phyloP scores from a whole-genome alignment of 2,329 filamentous ascomycete species.

The Botrytis deweyae region DNA sequence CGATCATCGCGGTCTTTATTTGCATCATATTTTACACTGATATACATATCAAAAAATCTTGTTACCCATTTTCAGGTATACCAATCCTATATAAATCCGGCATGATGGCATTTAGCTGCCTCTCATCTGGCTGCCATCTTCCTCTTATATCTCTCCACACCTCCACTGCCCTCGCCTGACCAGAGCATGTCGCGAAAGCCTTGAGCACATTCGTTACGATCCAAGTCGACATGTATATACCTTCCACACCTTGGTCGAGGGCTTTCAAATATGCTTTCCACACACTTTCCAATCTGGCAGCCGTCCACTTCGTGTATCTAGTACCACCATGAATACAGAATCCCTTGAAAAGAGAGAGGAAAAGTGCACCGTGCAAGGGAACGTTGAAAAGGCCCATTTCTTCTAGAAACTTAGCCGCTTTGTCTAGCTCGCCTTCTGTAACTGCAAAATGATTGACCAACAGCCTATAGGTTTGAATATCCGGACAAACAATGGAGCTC shows the following conservation, averaged over 20 bases:
- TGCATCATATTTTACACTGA: slow-evolving; percentile 10
- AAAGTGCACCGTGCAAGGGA: slow-evolving; percentile 72
- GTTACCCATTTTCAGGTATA: slow-evolving; percentile 9
- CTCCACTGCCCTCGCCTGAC: slow-evolving; percentile 33
- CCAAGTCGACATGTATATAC: slow-evolving; percentile 58
- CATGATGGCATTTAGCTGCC: slow-evolving; percentile 37
- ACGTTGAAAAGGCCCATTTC: slow-evolving; percentile 76
- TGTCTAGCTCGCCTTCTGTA: slow-evolving; percentile 67
- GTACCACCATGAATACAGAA: slow-evolving; percentile 72
- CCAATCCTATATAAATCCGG: slow-evolving; percentile 24
- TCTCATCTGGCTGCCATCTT: slow-evolving; percentile 37
- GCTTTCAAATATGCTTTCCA: slow-evolving; percentile 63
- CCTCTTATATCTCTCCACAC: slow-evolving; percentile 38
- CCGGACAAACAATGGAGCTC: slow-evolving; percentile 65
- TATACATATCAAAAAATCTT: not conserved
- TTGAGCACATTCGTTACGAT: slow-evolving; percentile 59
- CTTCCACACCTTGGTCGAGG: slow-evolving; percentile 46
- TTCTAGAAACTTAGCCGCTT: slow-evolving; percentile 67
- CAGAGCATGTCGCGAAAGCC: slow-evolving; percentile 56
- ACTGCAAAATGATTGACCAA: slow-evolving; percentile 73
- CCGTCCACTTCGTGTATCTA: slow-evolving; percentile 69
- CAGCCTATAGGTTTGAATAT: slow-evolving; percentile 76
- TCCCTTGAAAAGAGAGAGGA: slow-evolving; percentile 77
- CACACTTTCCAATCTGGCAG: slow-evolving; percentile 63
- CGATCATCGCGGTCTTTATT: not conserved